Percentiles rank a stretch among this genome's conserved stretches.
Evolutionary conservation across 108 stramenopile species (phyloP).

Genomic region (Cyclotella cryptica): DNA sequence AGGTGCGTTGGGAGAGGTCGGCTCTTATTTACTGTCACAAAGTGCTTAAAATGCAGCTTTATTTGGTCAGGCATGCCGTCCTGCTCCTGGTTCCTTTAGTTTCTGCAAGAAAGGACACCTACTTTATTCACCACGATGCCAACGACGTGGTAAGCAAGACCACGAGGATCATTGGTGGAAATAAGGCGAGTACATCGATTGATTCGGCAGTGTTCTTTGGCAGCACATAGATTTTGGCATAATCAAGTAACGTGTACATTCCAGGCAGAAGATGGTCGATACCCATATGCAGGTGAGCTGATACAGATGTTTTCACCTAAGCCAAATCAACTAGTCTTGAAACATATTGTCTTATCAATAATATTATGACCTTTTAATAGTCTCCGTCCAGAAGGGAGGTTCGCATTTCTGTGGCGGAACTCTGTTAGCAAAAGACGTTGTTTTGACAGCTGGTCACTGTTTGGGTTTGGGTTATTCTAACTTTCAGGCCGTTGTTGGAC

Average conservation of each 20-base stretch:
- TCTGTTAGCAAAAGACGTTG: slow-evolving; percentile 15
- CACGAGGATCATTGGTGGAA: slow-evolving; percentile 5
- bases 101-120: not conserved
- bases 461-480: not conserved
- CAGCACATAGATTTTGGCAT: not conserved
- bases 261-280: slow-evolving; percentile 14
- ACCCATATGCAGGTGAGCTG: slow-evolving; percentile 15
- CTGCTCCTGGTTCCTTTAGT: not conserved
- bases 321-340: too few species aligned
- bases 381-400: slow-evolving; percentile 7
- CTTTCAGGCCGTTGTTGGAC: not conserved
- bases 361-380: not conserved
- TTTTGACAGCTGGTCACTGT: slow-evolving; percentile 9
- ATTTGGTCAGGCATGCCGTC: too few species aligned
- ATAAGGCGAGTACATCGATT: not conserved
- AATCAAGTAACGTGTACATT: not conserved
- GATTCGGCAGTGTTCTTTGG: not conserved
- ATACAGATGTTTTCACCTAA: not conserved
- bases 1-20: too few species aligned
- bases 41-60: too few species aligned
- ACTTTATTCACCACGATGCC: not conserved
- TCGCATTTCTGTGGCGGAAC: slow-evolving; percentile 5
- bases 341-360: not conserved
- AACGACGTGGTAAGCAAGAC: not conserved
- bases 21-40: too few species aligned